A percentile compares a stretch with the other conserved stretches of the same genome.
Conservation (phyloP, 345 rosid genomes). For the Moringa oleifera region DNA sequence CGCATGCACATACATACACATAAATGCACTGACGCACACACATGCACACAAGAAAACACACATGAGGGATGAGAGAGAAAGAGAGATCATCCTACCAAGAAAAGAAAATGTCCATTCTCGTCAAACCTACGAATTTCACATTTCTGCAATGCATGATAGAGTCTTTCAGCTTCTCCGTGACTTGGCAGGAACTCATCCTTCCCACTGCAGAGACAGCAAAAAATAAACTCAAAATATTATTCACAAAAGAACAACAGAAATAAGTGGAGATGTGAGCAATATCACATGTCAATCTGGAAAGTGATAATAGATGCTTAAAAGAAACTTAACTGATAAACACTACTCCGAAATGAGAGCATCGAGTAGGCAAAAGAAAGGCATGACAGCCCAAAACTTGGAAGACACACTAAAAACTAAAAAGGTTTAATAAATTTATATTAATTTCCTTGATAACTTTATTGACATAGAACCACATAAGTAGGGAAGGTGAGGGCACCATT, state of each 20-base stretch:
- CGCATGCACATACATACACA: neutral
- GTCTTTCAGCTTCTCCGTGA: constrained; percentile 54
- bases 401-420: too few species aligned
- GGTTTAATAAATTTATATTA: too few species aligned
- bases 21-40: neutral
- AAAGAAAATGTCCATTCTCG: constrained; percentile 67
- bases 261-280: neutral
- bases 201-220: constrained; percentile 35
- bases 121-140: constrained; percentile 45
- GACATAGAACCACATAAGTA: neutral
- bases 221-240: neutral
- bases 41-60: too few species aligned
- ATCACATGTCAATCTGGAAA: neutral
- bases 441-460: neutral
- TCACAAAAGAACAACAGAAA: neutral
- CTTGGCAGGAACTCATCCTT: constrained; percentile 64
- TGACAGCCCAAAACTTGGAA: neutral
- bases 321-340: too few species aligned
- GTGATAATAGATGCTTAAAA: neutral
- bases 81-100: constrained; percentile 48
- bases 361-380: too few species aligned
- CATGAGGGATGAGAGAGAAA: constrained; percentile 1
- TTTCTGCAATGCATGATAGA: constrained; percentile 28
- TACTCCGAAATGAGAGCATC: too few species aligned
- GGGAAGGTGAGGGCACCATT: neutral